Percentiles rank a stretch among this genome's conserved stretches.
These are phyloP conservation scores for Lactarius pseudohatsudake DNA, from an alignment of 768 basidiomycete species.

Conservation along the genomic window DNA sequence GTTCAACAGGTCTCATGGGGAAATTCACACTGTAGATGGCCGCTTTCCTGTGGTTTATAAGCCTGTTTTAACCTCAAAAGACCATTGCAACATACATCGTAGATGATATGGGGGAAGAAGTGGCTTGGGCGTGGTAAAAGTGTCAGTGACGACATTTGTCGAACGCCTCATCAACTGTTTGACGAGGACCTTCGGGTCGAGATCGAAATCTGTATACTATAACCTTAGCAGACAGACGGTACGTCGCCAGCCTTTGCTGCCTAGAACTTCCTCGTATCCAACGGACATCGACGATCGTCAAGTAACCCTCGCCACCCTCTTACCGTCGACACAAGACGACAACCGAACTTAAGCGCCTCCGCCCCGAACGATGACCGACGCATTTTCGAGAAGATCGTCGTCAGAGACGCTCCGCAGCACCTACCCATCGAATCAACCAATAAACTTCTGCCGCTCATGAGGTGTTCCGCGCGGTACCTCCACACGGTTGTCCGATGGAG, in stretches of 20 bases:
- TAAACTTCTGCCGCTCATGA: conserved; percentile 87
- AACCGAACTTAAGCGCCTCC: conserved; percentile 33
- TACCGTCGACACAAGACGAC: conserved; percentile 66
- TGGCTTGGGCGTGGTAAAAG: conserved; percentile 70
- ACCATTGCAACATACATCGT: too few species aligned
- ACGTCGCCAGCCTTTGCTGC: too few species aligned
- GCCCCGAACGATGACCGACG: conserved; percentile 68
- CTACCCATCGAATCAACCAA: conserved; percentile 71
- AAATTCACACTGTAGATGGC: too few species aligned
- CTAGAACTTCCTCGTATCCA: too few species aligned
- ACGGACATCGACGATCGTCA: too few species aligned
- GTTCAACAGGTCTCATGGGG: too few species aligned
- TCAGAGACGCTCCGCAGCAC: conserved; percentile 97
- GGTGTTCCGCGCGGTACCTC: conserved; percentile 56
- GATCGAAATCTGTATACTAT: conserved; percentile 58
- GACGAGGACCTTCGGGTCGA: conserved; percentile 88
- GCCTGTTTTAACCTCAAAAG: too few species aligned
- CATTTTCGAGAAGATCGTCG: conserved; percentile 97
- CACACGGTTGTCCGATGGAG: too few species aligned
- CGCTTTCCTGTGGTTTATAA: too few species aligned
- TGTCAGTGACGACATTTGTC: conserved; percentile 88
- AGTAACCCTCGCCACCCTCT: conserved; percentile 77
- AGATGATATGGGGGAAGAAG: too few species aligned
- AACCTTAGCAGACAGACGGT: conserved; percentile 34
- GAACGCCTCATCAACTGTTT: conserved; percentile 93